Evolutionary conservation across 768 basidiomycete species (phyloP).

Genomic region (Russula brevipes): DNA sequence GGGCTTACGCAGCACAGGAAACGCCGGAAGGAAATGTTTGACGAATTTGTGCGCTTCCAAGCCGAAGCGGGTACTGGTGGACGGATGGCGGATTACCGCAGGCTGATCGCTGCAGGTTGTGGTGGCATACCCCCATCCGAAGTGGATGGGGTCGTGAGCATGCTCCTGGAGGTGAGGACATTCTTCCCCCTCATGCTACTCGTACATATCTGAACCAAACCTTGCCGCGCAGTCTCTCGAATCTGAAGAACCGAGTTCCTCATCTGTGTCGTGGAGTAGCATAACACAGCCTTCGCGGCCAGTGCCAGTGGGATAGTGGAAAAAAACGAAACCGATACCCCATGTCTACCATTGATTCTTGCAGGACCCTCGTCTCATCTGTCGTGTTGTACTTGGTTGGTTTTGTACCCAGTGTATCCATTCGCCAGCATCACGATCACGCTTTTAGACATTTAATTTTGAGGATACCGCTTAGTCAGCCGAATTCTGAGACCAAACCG

Average conservation of each 20-base stretch:
- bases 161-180: conserved; percentile 70
- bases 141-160: conserved; percentile 79
- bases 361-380: conserved; percentile 1
- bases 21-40: conserved; percentile 67
- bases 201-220: background rate
- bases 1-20: conserved; percentile 63
- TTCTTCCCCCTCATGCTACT: conserved; percentile 4
- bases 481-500: background rate
- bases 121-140: conserved; percentile 82
- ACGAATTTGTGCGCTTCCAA: conserved; percentile 72
- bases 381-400: conserved; percentile 24
- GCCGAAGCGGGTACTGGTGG: conserved; percentile 88
- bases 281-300: conserved; percentile 13
- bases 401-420: conserved; percentile 22
- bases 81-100: conserved; percentile 82
- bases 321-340: conserved; percentile 3
- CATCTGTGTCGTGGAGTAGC: conserved; percentile 40
- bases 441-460: background rate
- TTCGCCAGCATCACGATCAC: background rate
- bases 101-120: conserved; percentile 85
- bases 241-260: conserved; percentile 70
- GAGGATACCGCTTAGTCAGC: conserved; percentile 14
- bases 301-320: conserved; percentile 22
- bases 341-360: conserved; percentile 10
- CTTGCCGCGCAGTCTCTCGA: conserved; percentile 60